A percentile compares a stretch with the other conserved stretches of the same genome.
Evolutionary conservation across 2,329 filamentous ascomycete species (phyloP).

Genomic region (Phoma sp.): DNA sequence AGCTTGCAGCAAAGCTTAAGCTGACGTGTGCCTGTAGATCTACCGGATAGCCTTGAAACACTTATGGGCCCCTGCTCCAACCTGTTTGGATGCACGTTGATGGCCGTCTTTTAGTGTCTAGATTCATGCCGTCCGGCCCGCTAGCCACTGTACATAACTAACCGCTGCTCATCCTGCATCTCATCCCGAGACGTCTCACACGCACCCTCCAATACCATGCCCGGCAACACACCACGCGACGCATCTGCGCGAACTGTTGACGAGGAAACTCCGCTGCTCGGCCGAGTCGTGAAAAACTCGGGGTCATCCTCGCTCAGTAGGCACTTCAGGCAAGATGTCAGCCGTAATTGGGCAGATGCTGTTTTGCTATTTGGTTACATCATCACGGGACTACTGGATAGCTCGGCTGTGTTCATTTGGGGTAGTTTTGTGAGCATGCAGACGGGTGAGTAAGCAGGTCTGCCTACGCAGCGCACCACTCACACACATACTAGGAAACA

Average conservation of each 20-base stretch:
- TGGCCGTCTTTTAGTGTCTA: background rate
- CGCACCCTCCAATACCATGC: conserved; percentile 11
- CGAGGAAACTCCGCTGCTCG: conserved; percentile 47
- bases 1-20: conserved; percentile 37
- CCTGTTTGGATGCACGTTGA: background rate
- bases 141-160: conserved; percentile 12
- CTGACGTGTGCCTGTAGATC: conserved; percentile 22
- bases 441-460: conserved; percentile 62
- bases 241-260: conserved; percentile 24
- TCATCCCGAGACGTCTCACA: conserved; percentile 3
- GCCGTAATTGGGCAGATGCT: conserved; percentile 70
- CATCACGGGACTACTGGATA: conserved; percentile 80
- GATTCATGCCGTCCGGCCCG: conserved; percentile 12
- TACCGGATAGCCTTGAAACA: conserved; percentile 6
- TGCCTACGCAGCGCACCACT: conserved; percentile 6
- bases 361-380: conserved; percentile 76
- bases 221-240: conserved; percentile 1
- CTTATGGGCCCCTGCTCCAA: background rate
- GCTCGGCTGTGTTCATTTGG: conserved; percentile 78
- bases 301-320: conserved; percentile 26
- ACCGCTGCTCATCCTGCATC: conserved; percentile 10
- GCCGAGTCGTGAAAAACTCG: conserved; percentile 32
- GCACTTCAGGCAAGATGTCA: conserved; percentile 60
- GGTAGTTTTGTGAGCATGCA: conserved; percentile 86
- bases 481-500: conserved; percentile 63